phyloP scores from a whole-genome alignment of 148 eudicot species.

The Fagopyrum tataricum region DNA sequence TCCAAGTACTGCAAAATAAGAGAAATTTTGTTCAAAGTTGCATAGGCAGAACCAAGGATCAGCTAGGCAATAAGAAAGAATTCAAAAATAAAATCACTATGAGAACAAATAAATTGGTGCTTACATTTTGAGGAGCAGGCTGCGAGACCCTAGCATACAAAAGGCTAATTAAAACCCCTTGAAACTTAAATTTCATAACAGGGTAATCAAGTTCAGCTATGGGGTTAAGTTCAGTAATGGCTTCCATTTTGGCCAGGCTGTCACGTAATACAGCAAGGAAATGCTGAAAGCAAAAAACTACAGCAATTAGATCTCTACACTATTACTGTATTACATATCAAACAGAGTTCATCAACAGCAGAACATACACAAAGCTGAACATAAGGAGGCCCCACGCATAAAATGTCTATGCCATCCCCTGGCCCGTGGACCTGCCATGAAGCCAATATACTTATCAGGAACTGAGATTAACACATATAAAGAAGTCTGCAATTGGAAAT shows the following conservation, averaged over 20 bases:
- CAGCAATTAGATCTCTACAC: neutral
- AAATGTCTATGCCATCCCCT: constrained; percentile 50
- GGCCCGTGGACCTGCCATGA: constrained; percentile 46
- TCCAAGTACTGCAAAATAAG: constrained; percentile 34
- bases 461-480: no score
- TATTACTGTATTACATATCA: constrained; percentile 1
- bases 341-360: neutral
- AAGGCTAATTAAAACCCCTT: constrained; percentile 44
- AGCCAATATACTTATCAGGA: neutral
- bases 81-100: neutral
- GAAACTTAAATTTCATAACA: constrained; percentile 49
- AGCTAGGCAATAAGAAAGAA: neutral
- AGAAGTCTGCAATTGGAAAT: no score
- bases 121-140: constrained; percentile 35
- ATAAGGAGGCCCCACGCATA: constrained; percentile 49
- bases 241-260: constrained; percentile 39
- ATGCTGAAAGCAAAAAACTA: constrained; percentile 12
- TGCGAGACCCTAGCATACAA: constrained; percentile 42
- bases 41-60: no score
- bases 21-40: no score
- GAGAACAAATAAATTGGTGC: constrained; percentile 10
- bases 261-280: constrained; percentile 41
- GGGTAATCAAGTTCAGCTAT: constrained; percentile 51
- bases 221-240: constrained; percentile 40
- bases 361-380: constrained; percentile 34